These are phyloP conservation scores for Trypanosoma theileri DNA, from an alignment of 208 protist genomes.

Conservation along the genomic window DNA sequence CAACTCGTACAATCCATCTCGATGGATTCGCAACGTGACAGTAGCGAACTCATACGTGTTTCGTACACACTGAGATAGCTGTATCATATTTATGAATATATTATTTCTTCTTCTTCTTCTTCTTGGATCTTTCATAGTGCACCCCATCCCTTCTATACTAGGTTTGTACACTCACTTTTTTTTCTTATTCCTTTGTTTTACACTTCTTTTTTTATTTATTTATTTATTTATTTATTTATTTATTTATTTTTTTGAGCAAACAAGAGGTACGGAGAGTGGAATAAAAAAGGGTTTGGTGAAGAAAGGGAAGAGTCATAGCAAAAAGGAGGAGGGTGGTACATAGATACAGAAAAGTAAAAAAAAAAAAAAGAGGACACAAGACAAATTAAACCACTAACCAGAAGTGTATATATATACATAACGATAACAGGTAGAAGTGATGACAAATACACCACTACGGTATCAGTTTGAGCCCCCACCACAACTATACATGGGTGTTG, in stretches of 20 bases:
- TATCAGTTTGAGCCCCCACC: constrained; percentile 27
- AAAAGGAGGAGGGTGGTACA: neutral
- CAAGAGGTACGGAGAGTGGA: too few species aligned
- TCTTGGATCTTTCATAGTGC: constrained; percentile 2
- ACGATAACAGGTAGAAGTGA: neutral
- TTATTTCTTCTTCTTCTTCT: constrained; percentile 23
- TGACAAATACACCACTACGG: constrained; percentile 5
- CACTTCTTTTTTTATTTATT: too few species aligned
- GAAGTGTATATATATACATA: neutral
- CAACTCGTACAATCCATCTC: constrained; percentile 59
- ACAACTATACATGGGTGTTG: constrained; percentile 22
- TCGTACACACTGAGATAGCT: constrained; percentile 38
- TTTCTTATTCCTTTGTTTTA: too few species aligned
- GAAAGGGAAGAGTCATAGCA: too few species aligned
- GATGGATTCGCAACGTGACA: constrained; percentile 92
- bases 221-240: too few species aligned
- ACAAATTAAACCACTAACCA: neutral
- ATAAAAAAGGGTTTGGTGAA: too few species aligned
- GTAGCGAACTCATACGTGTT: constrained; percentile 86
- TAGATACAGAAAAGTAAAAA: neutral
- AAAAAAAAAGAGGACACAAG: neutral
- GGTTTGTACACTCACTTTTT: too few species aligned
- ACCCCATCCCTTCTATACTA: neutral
- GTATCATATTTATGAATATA: constrained; percentile 3
- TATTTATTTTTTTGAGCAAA: too few species aligned